These are phyloP conservation scores for Candida corydali DNA, from an alignment of 805 yeast genomes.

Conservation along the genomic window DNA sequence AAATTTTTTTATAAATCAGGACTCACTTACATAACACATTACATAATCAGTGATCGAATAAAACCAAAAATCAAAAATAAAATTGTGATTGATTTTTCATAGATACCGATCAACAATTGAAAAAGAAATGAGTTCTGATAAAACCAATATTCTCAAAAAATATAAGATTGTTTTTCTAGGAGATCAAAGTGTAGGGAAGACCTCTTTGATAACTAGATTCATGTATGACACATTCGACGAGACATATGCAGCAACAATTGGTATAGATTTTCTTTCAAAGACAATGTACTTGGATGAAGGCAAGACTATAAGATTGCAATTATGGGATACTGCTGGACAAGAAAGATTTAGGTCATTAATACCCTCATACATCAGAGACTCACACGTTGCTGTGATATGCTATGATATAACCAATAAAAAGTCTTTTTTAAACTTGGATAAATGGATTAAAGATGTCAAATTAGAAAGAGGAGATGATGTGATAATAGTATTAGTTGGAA, in stretches of 20 bases:
- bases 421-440: slow-evolving; percentile 76
- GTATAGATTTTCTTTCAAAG: slow-evolving; percentile 90
- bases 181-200: slow-evolving; percentile 95
- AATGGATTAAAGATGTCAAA: slow-evolving; percentile 94
- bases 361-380: slow-evolving; percentile 93
- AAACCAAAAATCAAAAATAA: background rate
- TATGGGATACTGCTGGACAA: slow-evolving; percentile 99
- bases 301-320: slow-evolving; percentile 84
- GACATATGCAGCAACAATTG: slow-evolving; percentile 94
- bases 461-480: slow-evolving; percentile 91
- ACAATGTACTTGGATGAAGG: slow-evolving; percentile 94
- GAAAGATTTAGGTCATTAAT: slow-evolving; percentile 92
- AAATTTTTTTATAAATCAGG: no score
- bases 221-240: slow-evolving; percentile 98
- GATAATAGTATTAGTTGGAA: slow-evolving; percentile 85
- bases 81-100: no score
- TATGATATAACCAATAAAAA: slow-evolving; percentile 88
- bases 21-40: no score
- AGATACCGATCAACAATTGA: background rate
- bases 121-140: slow-evolving; percentile 18
- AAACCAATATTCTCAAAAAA: slow-evolving; percentile 47
- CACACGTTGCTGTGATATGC: slow-evolving; percentile 95
- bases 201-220: slow-evolving; percentile 92
- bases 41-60: background rate
- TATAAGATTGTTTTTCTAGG: slow-evolving; percentile 93